Percentiles rank a stretch among this genome's conserved stretches.
These are phyloP conservation scores for Xerocomellus amylosporus DNA, from an alignment of 768 basidiomycete species.

Conservation along the genomic window DNA sequence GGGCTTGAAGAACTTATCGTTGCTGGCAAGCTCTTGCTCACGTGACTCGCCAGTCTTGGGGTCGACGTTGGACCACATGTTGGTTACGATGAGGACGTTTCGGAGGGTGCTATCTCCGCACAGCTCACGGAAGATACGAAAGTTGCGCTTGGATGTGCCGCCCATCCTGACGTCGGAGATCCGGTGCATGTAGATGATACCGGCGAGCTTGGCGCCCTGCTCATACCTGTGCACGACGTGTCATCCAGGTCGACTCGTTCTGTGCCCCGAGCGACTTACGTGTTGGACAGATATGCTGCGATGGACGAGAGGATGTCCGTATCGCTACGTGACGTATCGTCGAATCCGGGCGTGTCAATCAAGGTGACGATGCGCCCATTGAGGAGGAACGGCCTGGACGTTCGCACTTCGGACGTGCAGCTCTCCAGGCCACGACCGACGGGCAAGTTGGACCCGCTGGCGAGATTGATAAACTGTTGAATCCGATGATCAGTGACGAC, in stretches of 20 bases:
- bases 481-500: constrained; percentile 2
- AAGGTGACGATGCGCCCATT: constrained; percentile 45
- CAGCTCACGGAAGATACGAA: constrained; percentile 49
- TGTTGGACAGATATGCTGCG: constrained; percentile 38
- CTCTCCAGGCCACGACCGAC: constrained; percentile 49
- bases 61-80: constrained; percentile 49
- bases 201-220: constrained; percentile 41
- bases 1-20: constrained; percentile 50
- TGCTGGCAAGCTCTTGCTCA: constrained; percentile 43
- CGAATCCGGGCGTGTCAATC: constrained; percentile 63
- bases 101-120: constrained; percentile 50
- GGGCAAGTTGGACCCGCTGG: constrained; percentile 46
- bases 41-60: constrained; percentile 39
- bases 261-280: constrained; percentile 16
- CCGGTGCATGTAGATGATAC: constrained; percentile 55
- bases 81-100: constrained; percentile 53
- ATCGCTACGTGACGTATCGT: constrained; percentile 50
- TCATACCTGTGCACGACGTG: constrained; percentile 25
- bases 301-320: constrained; percentile 51
- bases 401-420: constrained; percentile 47
- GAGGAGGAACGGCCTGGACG: constrained; percentile 43
- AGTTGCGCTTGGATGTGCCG: constrained; percentile 50
- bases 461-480: constrained; percentile 50
- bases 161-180: constrained; percentile 52
- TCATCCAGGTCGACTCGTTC: background rate